Base-by-base conservation (phyloP, 441 rosid genomes). In the Rhodomyrtus psidioides region DNA sequence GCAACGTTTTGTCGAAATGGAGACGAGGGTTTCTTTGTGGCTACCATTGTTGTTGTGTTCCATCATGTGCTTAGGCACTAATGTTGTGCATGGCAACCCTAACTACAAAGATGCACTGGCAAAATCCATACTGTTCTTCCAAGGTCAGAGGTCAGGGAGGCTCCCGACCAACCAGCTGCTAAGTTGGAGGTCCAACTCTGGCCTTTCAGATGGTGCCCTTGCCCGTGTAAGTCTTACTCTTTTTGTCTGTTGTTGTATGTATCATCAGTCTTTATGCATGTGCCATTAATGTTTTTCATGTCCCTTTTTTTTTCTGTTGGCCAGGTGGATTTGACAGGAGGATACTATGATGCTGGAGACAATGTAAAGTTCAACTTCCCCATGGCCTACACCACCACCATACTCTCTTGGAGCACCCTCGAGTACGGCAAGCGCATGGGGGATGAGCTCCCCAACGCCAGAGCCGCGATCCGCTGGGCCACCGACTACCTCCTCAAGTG, bases 71-170 rank as follows among this genome's bases (percentile, higher is more conserved):
- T 58, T 89, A 30, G 57, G 87, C 49, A 79, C 15, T 34, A 6
- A 87, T 49, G 86, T n/a, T 70, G 94, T 55, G 75, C 87, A 89
- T 42, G 92, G 92, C 51, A 95, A 89, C 82, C 99, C 97, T 12
- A 92, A 95, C 89, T 97, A 97, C 90, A 92, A 58, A 85, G 99
- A 97, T 16, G 99, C 99, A 7, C 90, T 97, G 17, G 91, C 94
- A 27, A 97, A 95, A 88, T 95, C 99, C 82, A 84, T 97, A 15
- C 53, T 97, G 84, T 97, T 96, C 91, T 96, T 96, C 86, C 95
- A 96, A 88, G 99, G 96, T 12, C 99, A 96, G 92, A 91, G 98
- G 85, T 95, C 99, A 0, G 99, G 98, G 75, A 93, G 87, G 55
- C 93, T 95, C 55, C 94, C 98, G 49, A 39, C 84, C 34, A 88